Evolutionary conservation across 768 basidiomycete species (phyloP), one percentile per base, ranked within the genome.

Genomic region (Symmetrospora coprosmae): DNA sequence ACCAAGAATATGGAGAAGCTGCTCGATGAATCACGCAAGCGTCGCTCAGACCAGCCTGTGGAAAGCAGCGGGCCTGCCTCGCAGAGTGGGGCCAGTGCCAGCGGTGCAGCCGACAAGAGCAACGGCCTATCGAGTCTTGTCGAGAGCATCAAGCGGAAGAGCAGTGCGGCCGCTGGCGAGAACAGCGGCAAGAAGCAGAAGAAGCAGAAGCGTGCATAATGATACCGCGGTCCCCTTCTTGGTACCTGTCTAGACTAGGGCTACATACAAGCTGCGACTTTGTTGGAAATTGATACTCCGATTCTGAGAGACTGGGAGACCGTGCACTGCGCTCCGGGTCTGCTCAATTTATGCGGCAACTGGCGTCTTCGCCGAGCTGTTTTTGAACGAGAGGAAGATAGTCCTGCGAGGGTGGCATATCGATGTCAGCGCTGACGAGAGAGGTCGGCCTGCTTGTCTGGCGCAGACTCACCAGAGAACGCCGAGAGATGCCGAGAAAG

Each of bases 1-100:
- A 91, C 92, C 1, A 87, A 85, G 72, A 81, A 82, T 49, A 99
- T 97, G 92, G 70, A 79, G 8, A 80, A 82, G 1, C 76, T 99
- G 11, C 75, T 97, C 35, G 78, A 82, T n/a, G 89, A 90, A 66
- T 81, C 90, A n/a, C 76, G 82, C 17, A 82, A 78, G 68, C 78
- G 81, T 11, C 81, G 81, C 27, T 40, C 61, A 13, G 35, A 9
- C 21, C 63, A 64, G 35, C 23, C 33, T n/a, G 21, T 27, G 5
- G 61, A 63, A 11, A 56, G 49, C 0, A 58, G 58, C n/a, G 63
- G 61, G 19, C 59, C 63, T 11, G 64, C 62, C 40, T 23, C 38
- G 19, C 19, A 2, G 16, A 66, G 76, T 75, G 65, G 69, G 74
- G 35, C 69, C 72, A 45, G 38, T 50, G 39, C 40, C 58, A 27